phyloP scores from a whole-genome alignment of 441 rosid species.

The Croton laevigatus region DNA sequence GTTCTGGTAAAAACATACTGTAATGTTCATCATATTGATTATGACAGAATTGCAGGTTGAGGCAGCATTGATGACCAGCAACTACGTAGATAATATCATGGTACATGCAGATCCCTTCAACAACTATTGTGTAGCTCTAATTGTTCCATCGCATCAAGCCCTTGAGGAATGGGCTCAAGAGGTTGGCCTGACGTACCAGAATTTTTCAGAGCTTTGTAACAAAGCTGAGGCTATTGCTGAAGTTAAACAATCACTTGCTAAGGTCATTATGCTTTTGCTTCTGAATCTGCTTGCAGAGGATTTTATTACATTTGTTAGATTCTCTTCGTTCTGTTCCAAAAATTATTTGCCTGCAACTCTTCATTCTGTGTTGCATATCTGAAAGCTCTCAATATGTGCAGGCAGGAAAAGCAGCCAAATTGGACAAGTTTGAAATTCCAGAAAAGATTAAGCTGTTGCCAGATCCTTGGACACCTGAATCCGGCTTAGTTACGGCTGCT shows the following conservation, averaged over 20 bases:
- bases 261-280: slow-evolving; percentile 42
- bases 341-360: background rate
- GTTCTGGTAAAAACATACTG: background rate
- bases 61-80: slow-evolving; percentile 57
- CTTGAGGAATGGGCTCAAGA: slow-evolving; percentile 79
- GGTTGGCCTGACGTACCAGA: slow-evolving; percentile 46
- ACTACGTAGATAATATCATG: slow-evolving; percentile 73
- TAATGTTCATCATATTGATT: slow-evolving; percentile 10
- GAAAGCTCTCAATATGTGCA: slow-evolving; percentile 27
- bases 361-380: background rate
- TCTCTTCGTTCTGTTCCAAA: background rate
- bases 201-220: slow-evolving; percentile 58
- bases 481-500: slow-evolving; percentile 83
- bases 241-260: slow-evolving; percentile 62
- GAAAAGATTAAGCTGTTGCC: slow-evolving; percentile 70
- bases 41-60: slow-evolving; percentile 64
- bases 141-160: slow-evolving; percentile 57
- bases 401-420: slow-evolving; percentile 62
- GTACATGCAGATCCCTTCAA: slow-evolving; percentile 72
- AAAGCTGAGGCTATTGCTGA: slow-evolving; percentile 57
- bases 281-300: background rate
- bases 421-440: slow-evolving; percentile 79
- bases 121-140: slow-evolving; percentile 73
- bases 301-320: background rate
- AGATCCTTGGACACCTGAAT: slow-evolving; percentile 86